Conservation (phyloP, 495 filamentous ascomycete genomes). For the Chaetomium tenue region DNA sequence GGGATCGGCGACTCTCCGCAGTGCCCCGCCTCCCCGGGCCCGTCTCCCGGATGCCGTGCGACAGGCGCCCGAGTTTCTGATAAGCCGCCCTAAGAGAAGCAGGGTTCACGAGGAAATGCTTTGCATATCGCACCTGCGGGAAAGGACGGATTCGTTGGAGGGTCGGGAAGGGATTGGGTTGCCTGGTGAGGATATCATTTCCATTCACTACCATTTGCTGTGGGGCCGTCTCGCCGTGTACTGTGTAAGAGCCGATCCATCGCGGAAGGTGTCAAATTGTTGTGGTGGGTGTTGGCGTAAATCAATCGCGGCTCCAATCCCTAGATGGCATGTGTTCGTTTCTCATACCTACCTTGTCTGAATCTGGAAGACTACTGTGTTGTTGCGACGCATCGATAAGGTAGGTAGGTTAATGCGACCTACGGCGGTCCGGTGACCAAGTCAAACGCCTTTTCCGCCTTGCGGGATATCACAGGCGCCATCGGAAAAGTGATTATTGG, state of each 20-base stretch:
- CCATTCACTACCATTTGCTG: not conserved
- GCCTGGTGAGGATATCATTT: not conserved
- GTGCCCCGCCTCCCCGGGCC: not conserved
- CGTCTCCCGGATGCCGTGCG: not conserved
- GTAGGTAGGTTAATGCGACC: not conserved
- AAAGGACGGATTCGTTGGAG: not conserved
- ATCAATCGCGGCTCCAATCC: no score
- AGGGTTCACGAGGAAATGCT: slow-evolving; percentile 1
- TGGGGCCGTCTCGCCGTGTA: no score
- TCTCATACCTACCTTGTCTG: no score
- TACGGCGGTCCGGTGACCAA: not conserved
- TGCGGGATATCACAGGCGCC: not conserved
- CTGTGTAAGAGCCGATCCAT: not conserved
- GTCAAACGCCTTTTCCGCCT: not conserved
- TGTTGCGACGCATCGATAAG: no score
- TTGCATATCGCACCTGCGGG: slow-evolving; percentile 9
- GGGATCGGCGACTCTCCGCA: slow-evolving; percentile 4
- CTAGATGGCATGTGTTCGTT: no score
- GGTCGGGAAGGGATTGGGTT: not conserved
- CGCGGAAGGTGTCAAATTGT: not conserved
- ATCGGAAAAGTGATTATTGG: no score
- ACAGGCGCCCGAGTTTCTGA: not conserved
- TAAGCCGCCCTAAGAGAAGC: not conserved
- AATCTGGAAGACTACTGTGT: no score
- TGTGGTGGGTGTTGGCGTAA: not conserved